These are phyloP conservation scores for Pichia sp. DNA, from an alignment of 1,139 yeast species.

Conservation along the genomic window DNA sequence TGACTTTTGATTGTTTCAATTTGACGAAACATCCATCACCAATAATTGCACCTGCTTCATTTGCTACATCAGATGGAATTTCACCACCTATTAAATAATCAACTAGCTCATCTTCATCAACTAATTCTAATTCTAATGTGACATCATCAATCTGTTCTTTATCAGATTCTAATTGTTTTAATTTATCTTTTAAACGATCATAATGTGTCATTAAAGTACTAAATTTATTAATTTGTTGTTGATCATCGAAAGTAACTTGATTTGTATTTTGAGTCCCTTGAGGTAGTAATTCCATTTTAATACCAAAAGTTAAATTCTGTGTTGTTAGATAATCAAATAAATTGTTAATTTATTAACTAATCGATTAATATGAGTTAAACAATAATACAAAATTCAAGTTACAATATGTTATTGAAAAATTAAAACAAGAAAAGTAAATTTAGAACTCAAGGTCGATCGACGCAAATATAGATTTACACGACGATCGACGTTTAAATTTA, in stretches of 20 bases:
- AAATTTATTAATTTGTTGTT: slow-evolving; percentile 80
- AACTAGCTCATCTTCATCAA: slow-evolving; percentile 67
- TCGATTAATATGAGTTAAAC: no score
- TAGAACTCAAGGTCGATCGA: no score
- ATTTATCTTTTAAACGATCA: slow-evolving; percentile 48
- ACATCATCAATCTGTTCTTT: slow-evolving; percentile 89
- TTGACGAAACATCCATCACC: slow-evolving; percentile 46
- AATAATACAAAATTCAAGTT: no score
- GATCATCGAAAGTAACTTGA: slow-evolving; percentile 86
- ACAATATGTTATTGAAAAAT: no score
- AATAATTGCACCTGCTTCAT: slow-evolving; percentile 16
- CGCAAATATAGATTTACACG: no score
- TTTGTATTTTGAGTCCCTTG: slow-evolving; percentile 62
- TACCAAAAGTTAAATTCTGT: no score
- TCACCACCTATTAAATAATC: slow-evolving; percentile 62
- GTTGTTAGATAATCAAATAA: no score
- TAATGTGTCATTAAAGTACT: slow-evolving; percentile 72
- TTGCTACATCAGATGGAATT: slow-evolving; percentile 24
- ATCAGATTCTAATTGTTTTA: slow-evolving; percentile 52
- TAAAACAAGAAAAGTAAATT: no score
- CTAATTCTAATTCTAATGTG: slow-evolving; percentile 73
- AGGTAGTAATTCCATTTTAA: slow-evolving; percentile 43
- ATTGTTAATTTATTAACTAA: no score
- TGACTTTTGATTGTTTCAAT: slow-evolving; percentile 58
- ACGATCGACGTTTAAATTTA: no score